Evolutionary conservation across 352 stramenopile species (phyloP).

Genomic region (Phytophthora pluvialis): DNA sequence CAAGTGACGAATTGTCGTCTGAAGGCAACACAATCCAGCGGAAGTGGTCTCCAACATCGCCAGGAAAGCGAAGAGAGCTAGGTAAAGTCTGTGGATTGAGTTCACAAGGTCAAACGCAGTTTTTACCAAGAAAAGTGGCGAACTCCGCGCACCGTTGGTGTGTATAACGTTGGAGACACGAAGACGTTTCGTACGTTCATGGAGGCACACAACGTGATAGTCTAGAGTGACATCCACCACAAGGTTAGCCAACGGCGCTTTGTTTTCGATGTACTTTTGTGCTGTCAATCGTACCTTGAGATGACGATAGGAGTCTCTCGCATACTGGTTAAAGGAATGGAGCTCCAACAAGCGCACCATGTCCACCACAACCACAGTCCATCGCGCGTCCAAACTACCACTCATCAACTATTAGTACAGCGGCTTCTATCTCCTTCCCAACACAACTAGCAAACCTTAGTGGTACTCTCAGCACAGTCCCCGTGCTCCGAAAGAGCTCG

Average conservation of each 20-base stretch:
- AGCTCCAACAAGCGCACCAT: conserved; percentile 65
- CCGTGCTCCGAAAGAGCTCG: conserved; percentile 55
- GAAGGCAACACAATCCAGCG: conserved; percentile 41
- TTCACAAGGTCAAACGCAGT: neutral
- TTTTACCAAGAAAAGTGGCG: neutral
- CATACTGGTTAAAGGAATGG: conserved; percentile 77
- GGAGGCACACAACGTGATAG: conserved; percentile 65
- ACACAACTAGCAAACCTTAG: conserved; percentile 38
- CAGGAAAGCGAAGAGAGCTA: conserved; percentile 40
- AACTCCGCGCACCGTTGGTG: conserved; percentile 38
- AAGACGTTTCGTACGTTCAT: conserved; percentile 78
- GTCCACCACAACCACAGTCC: conserved; percentile 73
- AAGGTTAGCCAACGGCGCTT: neutral
- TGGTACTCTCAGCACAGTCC: conserved; percentile 66
- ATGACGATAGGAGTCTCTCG: conserved; percentile 59
- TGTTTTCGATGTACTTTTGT: neutral
- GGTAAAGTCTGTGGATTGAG: conserved; percentile 48
- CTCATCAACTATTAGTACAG: neutral
- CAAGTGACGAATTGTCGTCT: conserved; percentile 6
- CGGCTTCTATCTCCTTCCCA: neutral
- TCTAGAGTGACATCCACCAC: conserved; percentile 24
- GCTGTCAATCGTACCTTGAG: conserved; percentile 51
- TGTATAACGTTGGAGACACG: conserved; percentile 57
- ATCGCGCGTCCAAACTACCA: conserved; percentile 50
- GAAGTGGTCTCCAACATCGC: conserved; percentile 33